Percentiles rank a stretch among this genome's conserved stretches.
phyloP scores from a whole-genome alignment of 1,284 basidiomycete genomes.

The Melampsora larici-populina region DNA sequence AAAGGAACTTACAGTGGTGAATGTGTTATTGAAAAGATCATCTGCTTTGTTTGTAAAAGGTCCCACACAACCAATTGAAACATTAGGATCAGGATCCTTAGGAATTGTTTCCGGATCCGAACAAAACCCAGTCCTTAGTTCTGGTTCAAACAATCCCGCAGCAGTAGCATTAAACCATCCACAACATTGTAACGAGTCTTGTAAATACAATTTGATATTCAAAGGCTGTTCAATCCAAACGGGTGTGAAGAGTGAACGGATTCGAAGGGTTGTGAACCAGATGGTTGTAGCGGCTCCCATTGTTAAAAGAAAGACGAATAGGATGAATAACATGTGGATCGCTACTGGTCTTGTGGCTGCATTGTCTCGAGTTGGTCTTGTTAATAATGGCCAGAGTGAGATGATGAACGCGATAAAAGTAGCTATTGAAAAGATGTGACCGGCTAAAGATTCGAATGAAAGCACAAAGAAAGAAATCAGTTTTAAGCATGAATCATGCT shows the following conservation, averaged over 20 bases:
- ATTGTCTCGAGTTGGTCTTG: constrained; percentile 27
- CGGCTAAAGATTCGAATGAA: constrained; percentile 1
- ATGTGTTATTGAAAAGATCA: constrained; percentile 38
- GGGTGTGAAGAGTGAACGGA: constrained; percentile 19
- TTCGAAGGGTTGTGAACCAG: constrained; percentile 37
- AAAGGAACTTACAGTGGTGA: constrained; percentile 29
- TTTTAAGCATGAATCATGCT: no score
- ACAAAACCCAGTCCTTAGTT: constrained; percentile 25
- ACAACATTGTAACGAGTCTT: constrained; percentile 38
- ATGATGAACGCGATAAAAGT: constrained; percentile 17
- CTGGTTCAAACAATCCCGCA: constrained; percentile 9
- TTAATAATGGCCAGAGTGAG: constrained; percentile 31
- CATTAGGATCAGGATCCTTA: constrained; percentile 34
- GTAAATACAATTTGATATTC: constrained; percentile 24
- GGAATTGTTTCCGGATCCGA: constrained; percentile 24
- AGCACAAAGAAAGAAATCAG: no score
- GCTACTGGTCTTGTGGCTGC: constrained; percentile 15
- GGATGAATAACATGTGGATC: constrained; percentile 14
- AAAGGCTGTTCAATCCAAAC: constrained; percentile 19
- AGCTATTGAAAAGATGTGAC: constrained; percentile 9
- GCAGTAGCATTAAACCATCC: constrained; percentile 39
- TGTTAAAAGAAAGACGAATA: constrained; percentile 21
- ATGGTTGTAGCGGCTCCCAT: constrained; percentile 20
- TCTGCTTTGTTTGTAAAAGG: constrained; percentile 34
- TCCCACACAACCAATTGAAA: constrained; percentile 31